Conservation (phyloP, 495 filamentous ascomycete species). For the Neurospora discreta region DNA sequence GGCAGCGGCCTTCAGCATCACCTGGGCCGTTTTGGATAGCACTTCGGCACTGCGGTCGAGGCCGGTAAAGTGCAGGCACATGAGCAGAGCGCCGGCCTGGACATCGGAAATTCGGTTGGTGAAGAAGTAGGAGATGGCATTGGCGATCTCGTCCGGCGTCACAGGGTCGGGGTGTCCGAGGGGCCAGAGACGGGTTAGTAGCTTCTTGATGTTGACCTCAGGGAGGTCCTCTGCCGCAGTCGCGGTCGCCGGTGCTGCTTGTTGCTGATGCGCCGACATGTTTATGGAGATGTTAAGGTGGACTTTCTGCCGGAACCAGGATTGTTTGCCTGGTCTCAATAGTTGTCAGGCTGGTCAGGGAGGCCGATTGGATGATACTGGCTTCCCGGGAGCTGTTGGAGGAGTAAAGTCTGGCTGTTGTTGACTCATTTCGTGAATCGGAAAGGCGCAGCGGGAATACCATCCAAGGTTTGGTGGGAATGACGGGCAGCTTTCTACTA, state of each 20-base stretch:
- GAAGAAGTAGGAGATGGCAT: constrained; percentile 81
- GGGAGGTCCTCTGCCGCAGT: constrained; percentile 9
- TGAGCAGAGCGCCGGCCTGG: constrained; percentile 75
- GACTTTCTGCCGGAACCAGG: not conserved
- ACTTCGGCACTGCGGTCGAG: constrained; percentile 68
- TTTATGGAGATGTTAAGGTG: not conserved
- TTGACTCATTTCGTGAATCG: constrained; percentile 17
- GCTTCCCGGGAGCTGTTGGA: not conserved
- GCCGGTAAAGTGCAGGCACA: constrained; percentile 77
- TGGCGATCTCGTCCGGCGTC: constrained; percentile 69
- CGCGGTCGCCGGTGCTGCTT: not conserved
- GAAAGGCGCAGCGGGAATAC: not conserved
- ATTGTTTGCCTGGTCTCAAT: not conserved
- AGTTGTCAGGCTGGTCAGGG: not conserved
- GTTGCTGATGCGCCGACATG: not conserved
- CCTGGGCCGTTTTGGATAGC: constrained; percentile 58
- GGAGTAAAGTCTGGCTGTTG: not conserved
- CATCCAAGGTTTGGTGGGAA: not conserved
- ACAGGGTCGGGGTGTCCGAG: constrained; percentile 37
- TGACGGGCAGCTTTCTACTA: not conserved
- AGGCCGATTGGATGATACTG: not conserved
- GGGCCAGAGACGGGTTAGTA: constrained; percentile 72
- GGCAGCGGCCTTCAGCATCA: constrained; percentile 51
- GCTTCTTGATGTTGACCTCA: constrained; percentile 59
- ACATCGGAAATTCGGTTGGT: constrained; percentile 71